Percentiles rank a stretch among this genome's conserved stretches.
Conservation (phyloP, 495 filamentous ascomycete species). For the Aspergillus panamensis region DNA sequence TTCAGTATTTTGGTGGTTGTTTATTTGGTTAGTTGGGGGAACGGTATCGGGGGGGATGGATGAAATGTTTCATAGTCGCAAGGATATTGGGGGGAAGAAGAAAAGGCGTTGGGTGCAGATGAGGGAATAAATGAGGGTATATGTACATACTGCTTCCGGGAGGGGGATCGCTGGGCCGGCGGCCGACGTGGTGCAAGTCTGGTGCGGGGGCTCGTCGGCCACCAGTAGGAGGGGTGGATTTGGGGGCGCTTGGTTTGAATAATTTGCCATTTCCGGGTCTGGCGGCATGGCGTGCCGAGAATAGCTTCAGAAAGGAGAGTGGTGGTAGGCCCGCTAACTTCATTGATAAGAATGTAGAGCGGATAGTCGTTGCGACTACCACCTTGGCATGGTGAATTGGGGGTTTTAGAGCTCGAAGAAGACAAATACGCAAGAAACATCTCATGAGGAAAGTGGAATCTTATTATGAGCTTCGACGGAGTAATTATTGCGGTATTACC, state of each 20-base stretch:
- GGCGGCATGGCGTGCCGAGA: conserved; percentile 10
- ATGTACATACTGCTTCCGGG: background rate
- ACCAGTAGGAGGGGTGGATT: background rate
- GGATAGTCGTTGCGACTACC: conserved; percentile 4
- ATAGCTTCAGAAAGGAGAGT: conserved; percentile 10
- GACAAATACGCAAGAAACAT: too few species aligned
- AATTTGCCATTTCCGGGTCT: conserved; percentile 1
- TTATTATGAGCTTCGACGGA: background rate
- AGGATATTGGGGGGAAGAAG: background rate
- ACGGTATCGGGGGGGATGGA: background rate
- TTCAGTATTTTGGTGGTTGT: too few species aligned
- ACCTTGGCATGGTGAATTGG: conserved; percentile 7
- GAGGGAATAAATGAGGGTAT: conserved; percentile 1
- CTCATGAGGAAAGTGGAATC: too few species aligned
- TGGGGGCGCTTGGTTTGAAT: background rate
- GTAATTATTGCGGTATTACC: background rate
- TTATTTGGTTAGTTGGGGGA: too few species aligned
- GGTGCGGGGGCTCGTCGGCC: conserved; percentile 11
- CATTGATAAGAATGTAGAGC: background rate
- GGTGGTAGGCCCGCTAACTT: background rate
- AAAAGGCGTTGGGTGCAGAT: background rate
- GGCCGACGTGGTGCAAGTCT: background rate
- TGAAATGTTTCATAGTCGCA: background rate
- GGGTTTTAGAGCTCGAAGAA: background rate
- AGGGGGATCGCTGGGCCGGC: conserved; percentile 3